These are phyloP conservation scores for Austropuccinia psidii DNA, from an alignment of 1,284 basidiomycete genomes.

Conservation along the genomic window DNA sequence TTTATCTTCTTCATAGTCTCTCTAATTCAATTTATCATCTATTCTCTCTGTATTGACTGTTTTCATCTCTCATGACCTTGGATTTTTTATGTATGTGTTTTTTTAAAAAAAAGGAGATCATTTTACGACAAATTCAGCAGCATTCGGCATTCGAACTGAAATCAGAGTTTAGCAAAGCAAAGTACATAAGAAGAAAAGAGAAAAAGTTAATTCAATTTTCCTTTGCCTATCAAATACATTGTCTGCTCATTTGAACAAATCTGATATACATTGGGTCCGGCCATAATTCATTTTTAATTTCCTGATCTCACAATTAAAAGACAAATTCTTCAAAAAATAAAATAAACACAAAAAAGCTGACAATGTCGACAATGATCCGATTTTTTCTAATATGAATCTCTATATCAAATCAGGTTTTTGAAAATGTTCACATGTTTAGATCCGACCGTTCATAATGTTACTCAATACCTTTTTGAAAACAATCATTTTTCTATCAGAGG, in stretches of 20 bases:
- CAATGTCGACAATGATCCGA: not conserved
- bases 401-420: constrained; percentile 58
- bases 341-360: not conserved
- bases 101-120: constrained; percentile 60
- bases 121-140: constrained; percentile 79
- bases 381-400: not conserved
- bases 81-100: not conserved
- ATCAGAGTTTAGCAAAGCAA: constrained; percentile 94
- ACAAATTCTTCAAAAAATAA: not conserved
- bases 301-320: too few species aligned
- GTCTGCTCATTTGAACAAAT: constrained; percentile 43
- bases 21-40: not conserved
- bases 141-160: constrained; percentile 83
- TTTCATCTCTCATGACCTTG: too few species aligned
- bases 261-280: not conserved
- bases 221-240: constrained; percentile 44
- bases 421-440: constrained; percentile 82
- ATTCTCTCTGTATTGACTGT: too few species aligned
- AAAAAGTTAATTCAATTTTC: constrained; percentile 58
- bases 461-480: constrained; percentile 70
- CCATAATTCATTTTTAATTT: too few species aligned
- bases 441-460: constrained; percentile 78
- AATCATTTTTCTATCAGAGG: constrained; percentile 60
- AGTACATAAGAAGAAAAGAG: constrained; percentile 88
- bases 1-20: not conserved